phyloP scores from a whole-genome alignment of 345 rosid species.

The Syzygium grande region DNA sequence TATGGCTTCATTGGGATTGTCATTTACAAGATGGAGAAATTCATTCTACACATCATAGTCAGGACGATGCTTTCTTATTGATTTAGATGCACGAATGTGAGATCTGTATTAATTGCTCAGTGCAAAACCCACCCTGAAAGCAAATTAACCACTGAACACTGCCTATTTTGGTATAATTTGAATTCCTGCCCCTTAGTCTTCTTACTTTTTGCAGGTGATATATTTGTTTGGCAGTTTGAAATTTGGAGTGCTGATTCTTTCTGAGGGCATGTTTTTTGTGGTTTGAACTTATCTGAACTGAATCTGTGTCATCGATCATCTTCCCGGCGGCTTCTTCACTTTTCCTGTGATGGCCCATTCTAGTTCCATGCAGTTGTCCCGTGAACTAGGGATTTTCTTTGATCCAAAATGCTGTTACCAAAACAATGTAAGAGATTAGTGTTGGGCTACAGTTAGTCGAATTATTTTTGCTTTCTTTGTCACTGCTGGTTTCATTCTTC shows the following conservation, averaged over 20 bases:
- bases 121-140: not conserved
- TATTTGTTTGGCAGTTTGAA: not conserved
- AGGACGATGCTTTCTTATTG: not conserved
- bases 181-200: not conserved
- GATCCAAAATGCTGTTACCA: slow-evolving; percentile 22
- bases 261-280: not conserved
- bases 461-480: not conserved
- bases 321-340: slow-evolving; percentile 4
- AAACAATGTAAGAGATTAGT: not conserved
- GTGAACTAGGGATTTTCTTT: slow-evolving; percentile 31
- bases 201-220: not conserved
- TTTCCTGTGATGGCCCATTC: slow-evolving; percentile 36
- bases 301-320: not conserved
- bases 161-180: not conserved
- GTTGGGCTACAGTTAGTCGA: not conserved
- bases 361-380: slow-evolving; percentile 42
- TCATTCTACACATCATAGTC: not conserved
- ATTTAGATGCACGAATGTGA: not conserved
- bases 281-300: not conserved
- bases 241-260: not conserved
- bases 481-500: not conserved
- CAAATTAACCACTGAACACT: not conserved
- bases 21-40: not conserved
- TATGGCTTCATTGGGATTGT: not conserved
- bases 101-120: not conserved